A percentile compares a stretch with the other conserved stretches of the same genome.
Evolutionary conservation across 1,139 yeast species (phyloP).

Genomic region (Debaryomyces sp.): DNA sequence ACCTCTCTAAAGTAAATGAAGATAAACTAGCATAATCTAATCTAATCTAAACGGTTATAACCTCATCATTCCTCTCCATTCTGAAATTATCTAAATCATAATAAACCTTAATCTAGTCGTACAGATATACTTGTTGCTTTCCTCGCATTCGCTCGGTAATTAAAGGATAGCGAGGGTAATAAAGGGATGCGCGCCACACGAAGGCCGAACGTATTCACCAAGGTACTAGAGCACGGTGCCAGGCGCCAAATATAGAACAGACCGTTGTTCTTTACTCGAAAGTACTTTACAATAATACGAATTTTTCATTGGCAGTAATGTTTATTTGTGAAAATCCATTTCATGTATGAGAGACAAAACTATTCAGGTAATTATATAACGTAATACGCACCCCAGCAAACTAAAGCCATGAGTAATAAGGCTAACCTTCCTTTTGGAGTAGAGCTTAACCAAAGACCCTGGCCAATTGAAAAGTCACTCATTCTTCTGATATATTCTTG

Average conservation of each 20-base stretch:
- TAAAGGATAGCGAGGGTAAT: conserved; percentile 5
- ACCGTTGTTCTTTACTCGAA: background rate
- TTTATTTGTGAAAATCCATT: background rate
- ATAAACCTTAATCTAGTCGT: background rate
- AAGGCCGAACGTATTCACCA: background rate
- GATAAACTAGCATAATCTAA: conserved; percentile 3
- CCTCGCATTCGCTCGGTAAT: conserved; percentile 3
- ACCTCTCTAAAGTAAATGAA: conserved; percentile 7
- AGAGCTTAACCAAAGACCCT: conserved; percentile 39
- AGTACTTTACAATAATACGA: background rate
- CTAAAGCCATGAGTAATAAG: conserved; percentile 14
- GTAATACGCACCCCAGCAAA: conserved; percentile 10
- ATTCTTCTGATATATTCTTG: conserved; percentile 32
- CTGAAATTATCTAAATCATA: background rate
- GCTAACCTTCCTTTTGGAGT: conserved; percentile 43
- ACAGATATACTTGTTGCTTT: background rate
- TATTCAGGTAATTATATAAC: background rate
- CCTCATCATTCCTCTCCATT: background rate
- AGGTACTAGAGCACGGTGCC: background rate
- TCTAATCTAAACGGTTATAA: conserved; percentile 1
- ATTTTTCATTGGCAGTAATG: background rate
- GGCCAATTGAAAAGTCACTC: conserved; percentile 42
- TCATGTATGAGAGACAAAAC: background rate
- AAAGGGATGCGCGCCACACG: conserved; percentile 1
- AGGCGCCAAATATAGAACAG: background rate